A percentile compares a stretch with the other conserved stretches of the same genome.
Conservation (phyloP, 2,329 filamentous ascomycete species). For the Zalaria obscura region DNA sequence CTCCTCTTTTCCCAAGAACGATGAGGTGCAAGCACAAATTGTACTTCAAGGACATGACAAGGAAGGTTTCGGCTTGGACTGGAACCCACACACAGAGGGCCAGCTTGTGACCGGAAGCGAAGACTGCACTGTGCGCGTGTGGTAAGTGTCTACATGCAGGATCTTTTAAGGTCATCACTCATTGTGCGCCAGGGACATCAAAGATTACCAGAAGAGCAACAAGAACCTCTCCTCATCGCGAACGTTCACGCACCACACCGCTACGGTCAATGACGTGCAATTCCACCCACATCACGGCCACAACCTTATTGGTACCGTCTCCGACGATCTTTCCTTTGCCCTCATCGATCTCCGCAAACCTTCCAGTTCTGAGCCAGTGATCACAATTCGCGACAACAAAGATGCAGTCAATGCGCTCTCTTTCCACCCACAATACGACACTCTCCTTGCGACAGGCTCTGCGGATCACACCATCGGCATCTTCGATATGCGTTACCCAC, state of each 20-base stretch:
- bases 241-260: constrained; percentile 74
- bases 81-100: constrained; percentile 75
- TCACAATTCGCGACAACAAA: constrained; percentile 61
- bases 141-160: constrained; percentile 39
- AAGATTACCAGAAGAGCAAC: constrained; percentile 53
- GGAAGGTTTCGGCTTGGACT: constrained; percentile 86
- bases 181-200: constrained; percentile 84
- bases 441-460: constrained; percentile 80
- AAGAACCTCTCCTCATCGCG: constrained; percentile 56
- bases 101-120: constrained; percentile 82
- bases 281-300: constrained; percentile 71
- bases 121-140: constrained; percentile 80
- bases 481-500: constrained; percentile 65
- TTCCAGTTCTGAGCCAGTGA: constrained; percentile 34
- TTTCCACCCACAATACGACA: constrained; percentile 87
- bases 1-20: constrained; percentile 49
- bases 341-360: constrained; percentile 70
- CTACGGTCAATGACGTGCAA: constrained; percentile 94
- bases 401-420: constrained; percentile 94
- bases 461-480: constrained; percentile 90
- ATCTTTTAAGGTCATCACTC: constrained; percentile 44
- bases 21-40: constrained; percentile 65
- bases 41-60: constrained; percentile 71
- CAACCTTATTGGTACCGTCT: constrained; percentile 80
- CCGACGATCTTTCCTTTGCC: constrained; percentile 86